Conservation (phyloP, 164 flowering plant species). For the Chimonanthus praecox region DNA sequence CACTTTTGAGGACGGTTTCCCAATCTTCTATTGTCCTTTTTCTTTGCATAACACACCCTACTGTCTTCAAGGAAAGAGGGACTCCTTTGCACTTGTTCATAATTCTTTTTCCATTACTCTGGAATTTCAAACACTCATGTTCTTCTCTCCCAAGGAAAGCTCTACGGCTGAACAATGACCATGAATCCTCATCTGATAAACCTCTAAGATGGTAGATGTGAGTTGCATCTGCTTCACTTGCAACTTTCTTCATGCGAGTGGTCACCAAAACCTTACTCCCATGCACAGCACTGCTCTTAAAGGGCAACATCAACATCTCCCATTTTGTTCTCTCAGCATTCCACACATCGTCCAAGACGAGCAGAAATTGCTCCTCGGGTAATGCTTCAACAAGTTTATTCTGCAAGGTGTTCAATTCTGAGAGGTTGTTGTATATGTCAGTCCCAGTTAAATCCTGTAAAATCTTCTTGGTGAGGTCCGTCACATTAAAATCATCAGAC, state of each 20-base stretch:
- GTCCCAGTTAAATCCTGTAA: background rate
- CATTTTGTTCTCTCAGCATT: background rate
- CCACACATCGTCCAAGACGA: slow-evolving; percentile 1
- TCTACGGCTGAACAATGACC: slow-evolving; percentile 2
- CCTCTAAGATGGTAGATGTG: background rate
- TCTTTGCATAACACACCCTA: background rate
- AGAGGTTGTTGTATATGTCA: too few species aligned
- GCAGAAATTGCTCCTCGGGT: background rate
- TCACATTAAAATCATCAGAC: slow-evolving; percentile 3
- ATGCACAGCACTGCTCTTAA: background rate
- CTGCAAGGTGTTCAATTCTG: slow-evolving; percentile 1
- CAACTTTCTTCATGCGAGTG: slow-evolving; percentile 3
- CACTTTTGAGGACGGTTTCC: slow-evolving; percentile 1
- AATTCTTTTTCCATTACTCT: background rate
- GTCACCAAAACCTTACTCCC: slow-evolving; percentile 15
- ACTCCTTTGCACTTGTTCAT: slow-evolving; percentile 1
- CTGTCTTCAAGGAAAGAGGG: background rate
- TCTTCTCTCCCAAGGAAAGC: slow-evolving; percentile 4
- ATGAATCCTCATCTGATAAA: slow-evolving; percentile 1
- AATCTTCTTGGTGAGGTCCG: background rate
- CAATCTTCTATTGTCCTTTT: background rate
- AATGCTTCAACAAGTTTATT: background rate
- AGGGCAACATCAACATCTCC: background rate
- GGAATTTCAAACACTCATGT: background rate
- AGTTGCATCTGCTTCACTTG: background rate